Evolutionary conservation across 2,329 filamentous ascomycete genomes (phyloP).

Genomic region (Calonectria ilicicola): DNA sequence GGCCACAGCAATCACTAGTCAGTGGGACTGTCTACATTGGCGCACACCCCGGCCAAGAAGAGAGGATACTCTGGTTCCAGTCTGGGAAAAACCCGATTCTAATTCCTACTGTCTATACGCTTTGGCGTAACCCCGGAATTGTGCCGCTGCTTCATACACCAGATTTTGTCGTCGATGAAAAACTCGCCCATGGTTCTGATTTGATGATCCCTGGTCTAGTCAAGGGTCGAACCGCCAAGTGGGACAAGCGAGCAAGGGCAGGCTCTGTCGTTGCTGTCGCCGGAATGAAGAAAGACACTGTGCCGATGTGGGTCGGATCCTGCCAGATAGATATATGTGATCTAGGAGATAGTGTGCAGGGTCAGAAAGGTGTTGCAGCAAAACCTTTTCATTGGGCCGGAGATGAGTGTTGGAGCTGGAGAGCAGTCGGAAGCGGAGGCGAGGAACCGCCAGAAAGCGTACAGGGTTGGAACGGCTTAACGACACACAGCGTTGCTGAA

Average conservation of each 20-base stretch:
- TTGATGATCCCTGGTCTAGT: conserved; percentile 38
- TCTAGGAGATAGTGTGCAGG: conserved; percentile 25
- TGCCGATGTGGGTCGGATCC: conserved; percentile 34
- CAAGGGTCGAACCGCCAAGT: conserved; percentile 25
- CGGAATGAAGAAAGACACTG: conserved; percentile 34
- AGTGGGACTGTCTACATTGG: conserved; percentile 35
- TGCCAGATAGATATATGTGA: conserved; percentile 33
- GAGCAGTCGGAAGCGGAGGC: conserved; percentile 34
- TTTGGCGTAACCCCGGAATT: conserved; percentile 38
- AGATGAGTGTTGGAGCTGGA: conserved; percentile 40
- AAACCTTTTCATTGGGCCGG: conserved; percentile 39
- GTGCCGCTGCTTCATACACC: conserved; percentile 37
- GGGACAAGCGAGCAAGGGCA: conserved; percentile 32
- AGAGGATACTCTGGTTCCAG: conserved; percentile 41
- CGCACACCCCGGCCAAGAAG: conserved; percentile 30
- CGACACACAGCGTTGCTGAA: neutral
- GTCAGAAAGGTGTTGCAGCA: conserved; percentile 34
- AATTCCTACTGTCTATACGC: conserved; percentile 39
- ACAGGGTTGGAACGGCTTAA: conserved; percentile 32
- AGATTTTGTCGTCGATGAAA: conserved; percentile 39
- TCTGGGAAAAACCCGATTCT: conserved; percentile 34
- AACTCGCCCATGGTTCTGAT: conserved; percentile 35
- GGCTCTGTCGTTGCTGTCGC: conserved; percentile 39
- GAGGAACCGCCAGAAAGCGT: conserved; percentile 30
- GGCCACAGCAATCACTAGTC: conserved; percentile 20